Evolutionary conservation across 495 filamentous ascomycete genomes (phyloP).

Genomic region (Penicillium parvum): DNA sequence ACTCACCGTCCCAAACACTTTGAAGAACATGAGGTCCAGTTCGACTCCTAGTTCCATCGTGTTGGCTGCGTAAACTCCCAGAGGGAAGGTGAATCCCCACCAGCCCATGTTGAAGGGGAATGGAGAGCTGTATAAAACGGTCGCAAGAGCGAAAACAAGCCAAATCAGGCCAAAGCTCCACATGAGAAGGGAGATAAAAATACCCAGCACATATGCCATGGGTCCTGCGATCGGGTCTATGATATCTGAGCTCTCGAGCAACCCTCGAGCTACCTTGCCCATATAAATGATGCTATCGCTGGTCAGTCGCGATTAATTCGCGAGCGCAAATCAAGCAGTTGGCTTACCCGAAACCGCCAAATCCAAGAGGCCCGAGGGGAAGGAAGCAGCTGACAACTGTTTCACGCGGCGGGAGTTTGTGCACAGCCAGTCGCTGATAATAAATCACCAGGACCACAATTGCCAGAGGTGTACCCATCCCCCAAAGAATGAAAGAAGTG

Average conservation of each 20-base stretch:
- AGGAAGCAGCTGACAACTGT: constrained; percentile 45
- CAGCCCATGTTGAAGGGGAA: constrained; percentile 62
- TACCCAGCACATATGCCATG: constrained; percentile 38
- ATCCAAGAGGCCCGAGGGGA: constrained; percentile 45
- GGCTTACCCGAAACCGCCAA: constrained; percentile 39
- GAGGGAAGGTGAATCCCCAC: constrained; percentile 59
- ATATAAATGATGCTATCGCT: constrained; percentile 34
- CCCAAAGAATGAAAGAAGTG: constrained; percentile 43
- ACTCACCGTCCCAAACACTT: constrained; percentile 44
- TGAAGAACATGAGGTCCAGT: constrained; percentile 46
- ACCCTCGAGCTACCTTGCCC: constrained; percentile 34
- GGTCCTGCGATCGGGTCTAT: constrained; percentile 30
- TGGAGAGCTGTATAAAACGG: constrained; percentile 29
- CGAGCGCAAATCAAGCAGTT: background rate
- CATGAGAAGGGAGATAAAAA: constrained; percentile 39
- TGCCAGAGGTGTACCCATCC: constrained; percentile 42
- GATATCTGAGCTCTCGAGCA: constrained; percentile 25
- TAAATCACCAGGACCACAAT: constrained; percentile 42
- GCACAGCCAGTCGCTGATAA: constrained; percentile 42
- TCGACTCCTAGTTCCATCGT: constrained; percentile 44
- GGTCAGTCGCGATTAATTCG: constrained; percentile 2
- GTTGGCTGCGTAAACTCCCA: constrained; percentile 50
- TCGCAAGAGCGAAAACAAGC: constrained; percentile 45
- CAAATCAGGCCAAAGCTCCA: constrained; percentile 50
- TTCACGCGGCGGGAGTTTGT: constrained; percentile 43